Conservation (phyloP, 106 monocot genomes). For the Xerophyta viscosa region DNA sequence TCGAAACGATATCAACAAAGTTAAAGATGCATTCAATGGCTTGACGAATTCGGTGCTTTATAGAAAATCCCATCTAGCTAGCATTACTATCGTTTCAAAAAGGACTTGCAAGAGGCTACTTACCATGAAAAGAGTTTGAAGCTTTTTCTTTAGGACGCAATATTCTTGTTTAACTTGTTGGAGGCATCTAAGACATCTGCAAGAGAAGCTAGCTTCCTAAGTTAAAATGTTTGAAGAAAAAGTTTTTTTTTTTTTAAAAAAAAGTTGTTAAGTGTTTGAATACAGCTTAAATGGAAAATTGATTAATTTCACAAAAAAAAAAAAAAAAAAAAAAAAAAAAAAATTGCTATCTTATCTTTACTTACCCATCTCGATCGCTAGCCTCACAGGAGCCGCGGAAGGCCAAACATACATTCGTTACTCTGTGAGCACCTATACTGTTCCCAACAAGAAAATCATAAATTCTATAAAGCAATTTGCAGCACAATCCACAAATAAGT, state of each 20-base stretch:
- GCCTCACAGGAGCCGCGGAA: constrained; percentile 44
- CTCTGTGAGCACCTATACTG: constrained; percentile 63
- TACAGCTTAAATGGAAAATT: background rate
- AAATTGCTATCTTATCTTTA: too few species aligned
- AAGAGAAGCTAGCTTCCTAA: background rate
- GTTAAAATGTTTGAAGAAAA: too few species aligned
- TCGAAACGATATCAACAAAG: too few species aligned
- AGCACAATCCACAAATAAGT: too few species aligned
- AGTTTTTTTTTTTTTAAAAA: too few species aligned
- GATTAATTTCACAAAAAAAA: background rate
- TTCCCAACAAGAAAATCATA: constrained; percentile 4
- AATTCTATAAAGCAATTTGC: background rate
- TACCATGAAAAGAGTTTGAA: constrained; percentile 53
- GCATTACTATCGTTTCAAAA: background rate
- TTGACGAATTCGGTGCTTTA: too few species aligned
- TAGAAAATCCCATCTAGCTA: too few species aligned
- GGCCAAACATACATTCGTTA: constrained; percentile 45
- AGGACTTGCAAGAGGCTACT: background rate
- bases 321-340: too few species aligned
- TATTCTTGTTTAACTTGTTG: constrained; percentile 58
- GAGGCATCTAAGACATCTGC: constrained; percentile 47
- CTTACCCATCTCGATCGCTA: constrained; percentile 39
- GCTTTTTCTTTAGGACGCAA: constrained; percentile 34
- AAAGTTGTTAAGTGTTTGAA: too few species aligned
- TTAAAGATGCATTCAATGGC: too few species aligned